Evolutionary conservation across 495 filamentous ascomycete genomes (phyloP).

Genomic region (Neurospora pannonica): DNA sequence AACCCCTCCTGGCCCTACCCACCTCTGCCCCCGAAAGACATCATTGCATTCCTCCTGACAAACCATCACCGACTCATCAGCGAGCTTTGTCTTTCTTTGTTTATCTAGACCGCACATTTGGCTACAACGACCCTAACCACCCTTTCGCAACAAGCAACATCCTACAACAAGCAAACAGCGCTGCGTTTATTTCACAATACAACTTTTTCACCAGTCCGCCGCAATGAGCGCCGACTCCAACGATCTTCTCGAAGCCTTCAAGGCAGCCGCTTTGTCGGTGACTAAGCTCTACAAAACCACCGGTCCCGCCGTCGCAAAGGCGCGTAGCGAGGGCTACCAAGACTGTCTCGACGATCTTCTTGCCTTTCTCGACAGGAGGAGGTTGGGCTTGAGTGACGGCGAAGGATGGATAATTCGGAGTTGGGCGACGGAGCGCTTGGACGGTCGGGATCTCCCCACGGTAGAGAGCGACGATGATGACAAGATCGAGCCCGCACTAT

Average conservation of each 20-base stretch:
- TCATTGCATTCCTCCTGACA: background rate
- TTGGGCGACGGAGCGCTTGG: slow-evolving; percentile 74
- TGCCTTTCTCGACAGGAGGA: slow-evolving; percentile 69
- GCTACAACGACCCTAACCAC: background rate
- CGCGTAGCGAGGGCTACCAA: slow-evolving; percentile 75
- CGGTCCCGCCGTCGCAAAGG: slow-evolving; percentile 60
- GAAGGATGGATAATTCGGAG: slow-evolving; percentile 73
- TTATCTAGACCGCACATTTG: background rate
- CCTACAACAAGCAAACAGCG: background rate
- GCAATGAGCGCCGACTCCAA: slow-evolving; percentile 46
- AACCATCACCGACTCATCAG: background rate
- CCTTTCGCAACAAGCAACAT: background rate
- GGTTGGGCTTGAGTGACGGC: slow-evolving; percentile 65
- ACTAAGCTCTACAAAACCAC: slow-evolving; percentile 94
- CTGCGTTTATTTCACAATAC: background rate
- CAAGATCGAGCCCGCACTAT: slow-evolving; percentile 47
- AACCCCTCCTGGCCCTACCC: background rate
- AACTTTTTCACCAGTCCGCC: background rate
- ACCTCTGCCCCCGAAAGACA: background rate
- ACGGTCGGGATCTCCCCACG: slow-evolving; percentile 44
- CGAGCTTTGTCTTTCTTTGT: background rate
- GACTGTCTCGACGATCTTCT: slow-evolving; percentile 88
- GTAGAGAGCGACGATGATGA: slow-evolving; percentile 71
- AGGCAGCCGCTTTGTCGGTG: slow-evolving; percentile 83
- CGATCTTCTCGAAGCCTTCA: slow-evolving; percentile 83